Evolutionary conservation across 2,329 filamentous ascomycete species (phyloP).

Genomic region (Myriosclerotinia scirpicola): DNA sequence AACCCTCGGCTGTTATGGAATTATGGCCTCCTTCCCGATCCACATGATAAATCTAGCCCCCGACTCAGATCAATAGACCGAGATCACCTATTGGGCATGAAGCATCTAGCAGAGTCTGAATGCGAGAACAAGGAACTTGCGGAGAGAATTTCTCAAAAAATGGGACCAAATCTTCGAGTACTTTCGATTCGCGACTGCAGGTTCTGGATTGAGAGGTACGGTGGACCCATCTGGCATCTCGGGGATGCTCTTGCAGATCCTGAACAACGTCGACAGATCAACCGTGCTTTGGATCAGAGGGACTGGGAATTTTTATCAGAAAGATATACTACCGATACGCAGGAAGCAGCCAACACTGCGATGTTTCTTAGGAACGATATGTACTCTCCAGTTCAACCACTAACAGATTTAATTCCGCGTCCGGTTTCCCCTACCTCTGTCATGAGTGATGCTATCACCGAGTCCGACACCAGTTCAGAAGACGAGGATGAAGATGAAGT

Average conservation of each 20-base stretch:
- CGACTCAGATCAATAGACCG: constrained; percentile 16
- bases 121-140: constrained; percentile 22
- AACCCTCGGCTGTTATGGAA: constrained; percentile 21
- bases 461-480: constrained; percentile 15
- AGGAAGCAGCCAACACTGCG: constrained; percentile 25
- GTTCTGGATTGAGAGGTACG: constrained; percentile 22
- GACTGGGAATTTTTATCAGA: constrained; percentile 24
- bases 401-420: neutral
- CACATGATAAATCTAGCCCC: constrained; percentile 19
- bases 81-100: constrained; percentile 20
- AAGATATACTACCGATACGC: constrained; percentile 22
- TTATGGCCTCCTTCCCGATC: constrained; percentile 22
- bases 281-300: constrained; percentile 13
- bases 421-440: constrained; percentile 4
- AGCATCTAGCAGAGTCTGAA: constrained; percentile 19
- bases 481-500: constrained; percentile 21
- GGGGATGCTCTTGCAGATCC: constrained; percentile 22
- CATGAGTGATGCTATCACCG: constrained; percentile 4
- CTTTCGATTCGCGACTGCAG: constrained; percentile 22
- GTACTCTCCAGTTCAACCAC: constrained; percentile 16
- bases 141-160: constrained; percentile 21
- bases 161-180: constrained; percentile 23
- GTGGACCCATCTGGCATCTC: constrained; percentile 20
- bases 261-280: constrained; percentile 21
- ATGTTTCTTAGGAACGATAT: constrained; percentile 23